Evolutionary conservation across 257 asterid genomes (phyloP).

Genomic region (Solanum dulcamara): DNA sequence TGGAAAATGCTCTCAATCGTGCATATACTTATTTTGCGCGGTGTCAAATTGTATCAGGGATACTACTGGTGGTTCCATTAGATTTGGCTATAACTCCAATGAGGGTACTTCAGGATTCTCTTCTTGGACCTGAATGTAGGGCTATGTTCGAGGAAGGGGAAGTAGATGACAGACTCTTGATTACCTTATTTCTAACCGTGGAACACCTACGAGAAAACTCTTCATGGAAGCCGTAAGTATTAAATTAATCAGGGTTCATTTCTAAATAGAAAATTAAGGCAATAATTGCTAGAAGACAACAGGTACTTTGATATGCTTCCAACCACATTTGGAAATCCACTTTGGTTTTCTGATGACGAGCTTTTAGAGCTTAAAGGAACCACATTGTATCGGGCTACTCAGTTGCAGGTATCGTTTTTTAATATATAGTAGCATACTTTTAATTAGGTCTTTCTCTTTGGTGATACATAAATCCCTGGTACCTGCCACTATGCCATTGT

Average conservation of each 20-base stretch:
- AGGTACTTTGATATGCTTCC: conserved; percentile 97
- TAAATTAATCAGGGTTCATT: background rate
- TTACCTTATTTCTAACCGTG: conserved; percentile 69
- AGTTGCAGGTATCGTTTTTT: conserved; percentile 48
- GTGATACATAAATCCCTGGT: background rate
- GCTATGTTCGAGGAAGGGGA: conserved; percentile 68
- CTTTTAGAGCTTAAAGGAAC: conserved; percentile 83
- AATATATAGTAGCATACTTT: background rate
- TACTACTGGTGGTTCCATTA: conserved; percentile 70
- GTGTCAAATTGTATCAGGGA: conserved; percentile 21
- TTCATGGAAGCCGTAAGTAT: conserved; percentile 82
- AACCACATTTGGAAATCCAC: conserved; percentile 65
- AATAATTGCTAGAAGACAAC: background rate
- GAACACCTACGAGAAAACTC: conserved; percentile 72
- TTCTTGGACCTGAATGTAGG: conserved; percentile 75
- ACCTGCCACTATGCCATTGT: background rate
- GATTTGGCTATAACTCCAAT: conserved; percentile 86
- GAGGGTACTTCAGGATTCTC: conserved; percentile 85
- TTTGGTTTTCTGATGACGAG: conserved; percentile 89
- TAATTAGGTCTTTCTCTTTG: background rate
- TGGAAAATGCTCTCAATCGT: background rate
- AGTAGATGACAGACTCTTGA: conserved; percentile 78
- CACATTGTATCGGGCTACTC: conserved; percentile 66
- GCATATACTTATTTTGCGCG: background rate
- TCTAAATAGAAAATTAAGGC: background rate